Conservation (phyloP, 2,329 filamentous ascomycete genomes). For the Drechslera avenae region DNA sequence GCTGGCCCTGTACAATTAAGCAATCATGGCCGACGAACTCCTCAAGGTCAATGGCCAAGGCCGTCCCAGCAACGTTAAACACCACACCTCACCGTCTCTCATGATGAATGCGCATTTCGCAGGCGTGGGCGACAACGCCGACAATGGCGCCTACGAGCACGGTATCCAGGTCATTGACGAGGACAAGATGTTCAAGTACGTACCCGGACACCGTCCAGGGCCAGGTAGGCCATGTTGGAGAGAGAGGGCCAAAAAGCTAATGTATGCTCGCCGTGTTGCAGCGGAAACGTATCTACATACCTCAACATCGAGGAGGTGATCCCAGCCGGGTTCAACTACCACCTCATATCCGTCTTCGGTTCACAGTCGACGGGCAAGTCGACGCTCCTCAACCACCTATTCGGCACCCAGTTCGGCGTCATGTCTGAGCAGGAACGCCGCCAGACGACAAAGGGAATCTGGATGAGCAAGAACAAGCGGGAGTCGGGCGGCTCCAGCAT, state of each 20-base stretch:
- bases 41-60: constrained; percentile 45
- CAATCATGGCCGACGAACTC: constrained; percentile 37
- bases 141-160: constrained; percentile 77
- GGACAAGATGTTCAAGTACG: constrained; percentile 95
- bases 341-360: constrained; percentile 97
- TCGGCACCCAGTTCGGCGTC: constrained; percentile 94
- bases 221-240: not conserved
- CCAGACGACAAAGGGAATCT: constrained; percentile 99
- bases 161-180: constrained; percentile 97
- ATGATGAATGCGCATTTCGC: constrained; percentile 83
- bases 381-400: constrained; percentile 92
- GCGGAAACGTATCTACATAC: constrained; percentile 79
- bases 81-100: constrained; percentile 51
- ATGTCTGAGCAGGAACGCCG: constrained; percentile 94
- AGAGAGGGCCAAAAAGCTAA: constrained; percentile 25
- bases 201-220: constrained; percentile 6
- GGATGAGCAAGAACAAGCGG: constrained; percentile 96
- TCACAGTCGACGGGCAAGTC: constrained; percentile 99
- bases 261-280: constrained; percentile 49
- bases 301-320: constrained; percentile 79
- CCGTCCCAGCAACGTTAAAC: constrained; percentile 45
- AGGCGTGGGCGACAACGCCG: constrained; percentile 67
- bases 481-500: constrained; percentile 62
- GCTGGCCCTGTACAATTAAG: constrained; percentile 22
- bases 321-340: constrained; percentile 96